A percentile compares a stretch with the other conserved stretches of the same genome.
These are phyloP conservation scores for Rhizomucor miehei DNA, from an alignment of 371 early-diverging fungal genomes.

Conservation along the genomic window DNA sequence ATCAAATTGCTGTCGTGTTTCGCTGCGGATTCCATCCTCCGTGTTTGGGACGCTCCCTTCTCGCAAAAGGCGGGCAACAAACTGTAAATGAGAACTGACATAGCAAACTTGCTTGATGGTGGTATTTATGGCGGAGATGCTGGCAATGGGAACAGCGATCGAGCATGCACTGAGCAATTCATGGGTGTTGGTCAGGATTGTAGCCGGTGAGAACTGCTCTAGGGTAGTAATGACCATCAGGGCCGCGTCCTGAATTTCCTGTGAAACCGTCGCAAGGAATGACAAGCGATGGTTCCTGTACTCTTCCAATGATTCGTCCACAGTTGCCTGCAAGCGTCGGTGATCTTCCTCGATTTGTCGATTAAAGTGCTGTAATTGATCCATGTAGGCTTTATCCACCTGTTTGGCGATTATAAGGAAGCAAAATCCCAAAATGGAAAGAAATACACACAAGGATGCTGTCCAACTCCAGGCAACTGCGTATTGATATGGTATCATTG, in stretches of 20 bases:
- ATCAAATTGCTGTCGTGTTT: slow-evolving; percentile 45
- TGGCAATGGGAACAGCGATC: slow-evolving; percentile 50
- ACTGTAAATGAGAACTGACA: slow-evolving; percentile 31
- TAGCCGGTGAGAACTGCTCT: slow-evolving; percentile 48
- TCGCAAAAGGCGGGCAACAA: slow-evolving; percentile 16
- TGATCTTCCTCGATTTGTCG: slow-evolving; percentile 8
- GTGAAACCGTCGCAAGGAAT: slow-evolving; percentile 37
- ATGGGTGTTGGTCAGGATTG: slow-evolving; percentile 37
- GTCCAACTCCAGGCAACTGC: background rate
- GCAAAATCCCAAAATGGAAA: background rate
- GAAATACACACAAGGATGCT: slow-evolving; percentile 2
- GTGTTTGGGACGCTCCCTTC: background rate
- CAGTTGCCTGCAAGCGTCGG: slow-evolving; percentile 8
- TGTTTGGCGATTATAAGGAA: slow-evolving; percentile 8
- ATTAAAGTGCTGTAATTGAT: slow-evolving; percentile 1
- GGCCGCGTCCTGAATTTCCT: slow-evolving; percentile 53
- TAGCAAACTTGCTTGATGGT: slow-evolving; percentile 40
- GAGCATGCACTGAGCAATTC: slow-evolving; percentile 53
- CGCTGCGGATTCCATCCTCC: slow-evolving; percentile 8
- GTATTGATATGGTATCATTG: slow-evolving; percentile 4
- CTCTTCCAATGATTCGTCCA: slow-evolving; percentile 23
- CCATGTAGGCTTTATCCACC: slow-evolving; percentile 1
- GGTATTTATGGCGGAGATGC: slow-evolving; percentile 43
- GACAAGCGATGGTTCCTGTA: slow-evolving; percentile 18
- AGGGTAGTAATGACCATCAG: slow-evolving; percentile 49